Evolutionary conservation across 208 protist species (phyloP).

Genomic region (Porcisia hertigi): DNA sequence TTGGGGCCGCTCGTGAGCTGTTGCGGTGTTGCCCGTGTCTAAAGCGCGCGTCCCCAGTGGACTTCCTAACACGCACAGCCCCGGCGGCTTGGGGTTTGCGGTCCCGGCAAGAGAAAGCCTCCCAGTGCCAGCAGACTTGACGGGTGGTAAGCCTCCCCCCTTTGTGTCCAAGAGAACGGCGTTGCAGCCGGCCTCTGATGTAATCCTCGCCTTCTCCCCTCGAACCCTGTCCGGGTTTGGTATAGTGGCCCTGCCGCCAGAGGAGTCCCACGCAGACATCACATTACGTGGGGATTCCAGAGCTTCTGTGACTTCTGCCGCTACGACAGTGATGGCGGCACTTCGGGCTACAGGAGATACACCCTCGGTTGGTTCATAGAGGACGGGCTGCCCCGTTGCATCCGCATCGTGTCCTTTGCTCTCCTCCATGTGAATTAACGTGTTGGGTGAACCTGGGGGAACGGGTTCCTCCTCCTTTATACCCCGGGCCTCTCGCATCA

Average conservation of each 20-base stretch:
- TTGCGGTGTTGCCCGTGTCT: background rate
- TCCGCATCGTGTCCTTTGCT: conserved; percentile 6
- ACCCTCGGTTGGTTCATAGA: background rate
- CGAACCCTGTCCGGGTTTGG: background rate
- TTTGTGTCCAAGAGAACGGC: background rate
- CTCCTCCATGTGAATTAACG: conserved; percentile 16
- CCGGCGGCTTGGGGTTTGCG: background rate
- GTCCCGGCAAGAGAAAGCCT: background rate
- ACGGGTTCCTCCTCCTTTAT: conserved; percentile 6
- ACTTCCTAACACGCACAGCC: conserved; percentile 1
- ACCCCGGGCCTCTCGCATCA: conserved; percentile 6
- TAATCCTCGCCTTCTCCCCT: background rate
- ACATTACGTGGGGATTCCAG: background rate
- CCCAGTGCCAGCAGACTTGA: background rate
- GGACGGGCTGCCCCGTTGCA: background rate
- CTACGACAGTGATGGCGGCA: background rate
- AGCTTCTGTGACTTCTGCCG: background rate
- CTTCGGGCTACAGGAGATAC: background rate
- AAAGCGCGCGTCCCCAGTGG: background rate
- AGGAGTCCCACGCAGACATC: background rate
- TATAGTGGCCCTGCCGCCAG: background rate
- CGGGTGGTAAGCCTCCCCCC: background rate
- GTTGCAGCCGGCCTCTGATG: background rate
- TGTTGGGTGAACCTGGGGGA: conserved; percentile 6
- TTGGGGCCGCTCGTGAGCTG: background rate